Conservation (phyloP, 352 stramenopile species). For the Globisporangium spiculum region DNA sequence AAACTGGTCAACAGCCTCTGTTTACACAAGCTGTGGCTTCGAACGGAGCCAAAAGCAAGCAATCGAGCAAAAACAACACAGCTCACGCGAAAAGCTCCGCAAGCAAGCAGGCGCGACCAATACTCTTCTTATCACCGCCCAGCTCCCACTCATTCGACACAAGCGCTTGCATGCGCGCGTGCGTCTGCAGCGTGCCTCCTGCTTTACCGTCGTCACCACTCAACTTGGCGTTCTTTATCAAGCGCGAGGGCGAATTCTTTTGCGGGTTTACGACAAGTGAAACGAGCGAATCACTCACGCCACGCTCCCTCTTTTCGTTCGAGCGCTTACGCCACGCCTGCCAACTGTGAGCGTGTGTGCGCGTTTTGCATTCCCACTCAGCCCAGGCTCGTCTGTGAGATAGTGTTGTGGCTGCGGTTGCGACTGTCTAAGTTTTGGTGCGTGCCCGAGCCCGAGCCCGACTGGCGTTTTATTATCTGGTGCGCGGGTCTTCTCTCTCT, state of each 20-base stretch:
- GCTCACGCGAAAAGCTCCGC: neutral
- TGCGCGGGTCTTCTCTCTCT: neutral
- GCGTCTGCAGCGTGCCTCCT: neutral
- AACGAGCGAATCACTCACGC: neutral
- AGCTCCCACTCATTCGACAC: neutral
- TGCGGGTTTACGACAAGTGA: conserved; percentile 1
- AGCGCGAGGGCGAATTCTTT: conserved; percentile 2
- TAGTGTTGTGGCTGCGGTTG: neutral
- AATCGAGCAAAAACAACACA: neutral
- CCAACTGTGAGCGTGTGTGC: neutral
- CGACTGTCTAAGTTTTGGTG: neutral
- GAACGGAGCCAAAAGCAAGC: neutral
- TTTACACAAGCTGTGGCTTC: neutral
- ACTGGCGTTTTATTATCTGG: neutral
- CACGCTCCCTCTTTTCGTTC: neutral
- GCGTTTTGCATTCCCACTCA: neutral
- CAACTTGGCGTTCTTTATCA: neutral
- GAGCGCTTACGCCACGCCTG: neutral
- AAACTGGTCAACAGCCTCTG: neutral
- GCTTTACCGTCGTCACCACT: neutral
- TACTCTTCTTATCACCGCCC: neutral
- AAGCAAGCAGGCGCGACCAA: neutral
- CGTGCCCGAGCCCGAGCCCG: too few species aligned
- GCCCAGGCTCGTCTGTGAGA: neutral
- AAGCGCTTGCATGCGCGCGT: neutral